phyloP scores from a whole-genome alignment of 768 basidiomycete species.

The Hericium erinaceus region DNA sequence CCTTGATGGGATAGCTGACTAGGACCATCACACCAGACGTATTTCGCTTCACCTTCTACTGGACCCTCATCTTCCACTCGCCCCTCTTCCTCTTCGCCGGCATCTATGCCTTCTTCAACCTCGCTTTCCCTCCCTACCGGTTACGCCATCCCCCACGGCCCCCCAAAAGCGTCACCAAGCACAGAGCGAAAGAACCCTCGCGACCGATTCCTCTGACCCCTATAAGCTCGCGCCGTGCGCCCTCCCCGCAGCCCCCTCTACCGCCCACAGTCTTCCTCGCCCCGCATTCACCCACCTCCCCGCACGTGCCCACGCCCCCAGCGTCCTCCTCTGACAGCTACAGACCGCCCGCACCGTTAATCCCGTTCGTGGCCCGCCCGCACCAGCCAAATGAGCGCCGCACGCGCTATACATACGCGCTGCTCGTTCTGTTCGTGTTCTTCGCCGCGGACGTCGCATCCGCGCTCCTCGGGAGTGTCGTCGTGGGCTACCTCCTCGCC shows the following conservation, averaged over 20 bases:
- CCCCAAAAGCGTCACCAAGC: not conserved
- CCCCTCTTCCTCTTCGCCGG: conserved; percentile 11
- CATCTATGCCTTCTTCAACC: conserved; percentile 12
- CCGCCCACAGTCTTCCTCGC: not conserved
- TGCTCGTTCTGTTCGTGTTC: conserved; percentile 12
- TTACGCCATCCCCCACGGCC: not conserved
- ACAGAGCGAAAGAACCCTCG: not conserved
- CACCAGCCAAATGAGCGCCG: conserved; percentile 8
- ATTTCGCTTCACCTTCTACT: conserved; percentile 15
- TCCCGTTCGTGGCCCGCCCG: not conserved
- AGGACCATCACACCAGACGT: conserved; percentile 4
- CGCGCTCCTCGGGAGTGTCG: conserved; percentile 9
- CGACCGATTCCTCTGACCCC: not conserved
- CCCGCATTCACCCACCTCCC: not conserved
- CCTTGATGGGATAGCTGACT: not conserved
- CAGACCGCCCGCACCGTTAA: not conserved
- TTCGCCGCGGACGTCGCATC: conserved; percentile 2
- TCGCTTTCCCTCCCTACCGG: conserved; percentile 9
- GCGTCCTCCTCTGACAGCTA: conserved; percentile 1
- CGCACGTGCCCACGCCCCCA: not conserved
- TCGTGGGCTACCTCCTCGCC: conserved; percentile 14
- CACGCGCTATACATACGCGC: conserved; percentile 8
- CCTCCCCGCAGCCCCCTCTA: not conserved
- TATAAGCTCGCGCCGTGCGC: not conserved
- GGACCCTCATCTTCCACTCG: conserved; percentile 12